Evolutionary conservation across 805 yeast species (phyloP).

Genomic region (Wickerhamomyces ciferrii): DNA sequence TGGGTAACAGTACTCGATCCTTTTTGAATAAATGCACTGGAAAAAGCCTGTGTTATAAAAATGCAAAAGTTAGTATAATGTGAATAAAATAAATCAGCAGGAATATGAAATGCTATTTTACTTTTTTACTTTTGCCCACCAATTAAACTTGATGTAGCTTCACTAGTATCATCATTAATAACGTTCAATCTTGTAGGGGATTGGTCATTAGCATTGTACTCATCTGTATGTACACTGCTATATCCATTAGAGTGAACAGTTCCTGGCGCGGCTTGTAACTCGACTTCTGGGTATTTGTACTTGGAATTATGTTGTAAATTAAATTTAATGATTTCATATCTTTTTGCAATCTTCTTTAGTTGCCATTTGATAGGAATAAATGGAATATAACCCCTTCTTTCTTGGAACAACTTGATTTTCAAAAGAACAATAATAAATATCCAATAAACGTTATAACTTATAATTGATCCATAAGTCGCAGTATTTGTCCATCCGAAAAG

Average conservation of each 20-base stretch:
- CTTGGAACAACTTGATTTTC: slow-evolving; percentile 43
- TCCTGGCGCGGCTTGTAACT: neutral
- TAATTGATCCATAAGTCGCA: slow-evolving; percentile 86
- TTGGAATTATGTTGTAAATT: slow-evolving; percentile 28
- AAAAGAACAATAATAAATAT: slow-evolving; percentile 40
- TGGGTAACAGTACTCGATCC: too few species aligned
- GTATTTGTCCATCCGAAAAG: slow-evolving; percentile 91
- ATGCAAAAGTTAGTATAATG: too few species aligned
- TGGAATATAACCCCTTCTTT: slow-evolving; percentile 55
- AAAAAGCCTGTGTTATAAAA: too few species aligned
- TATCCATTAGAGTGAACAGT: neutral
- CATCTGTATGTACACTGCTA: slow-evolving; percentile 1
- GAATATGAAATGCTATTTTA: too few species aligned
- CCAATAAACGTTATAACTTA: slow-evolving; percentile 76
- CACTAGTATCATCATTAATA: slow-evolving; percentile 10
- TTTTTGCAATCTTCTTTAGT: slow-evolving; percentile 41
- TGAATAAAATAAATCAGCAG: too few species aligned
- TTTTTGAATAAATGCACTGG: too few species aligned
- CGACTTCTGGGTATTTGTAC: slow-evolving; percentile 8
- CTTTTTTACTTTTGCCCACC: neutral
- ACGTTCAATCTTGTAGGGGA: neutral
- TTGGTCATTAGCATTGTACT: slow-evolving; percentile 1
- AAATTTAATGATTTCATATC: slow-evolving; percentile 26
- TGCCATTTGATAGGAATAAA: slow-evolving; percentile 62
- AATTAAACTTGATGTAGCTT: slow-evolving; percentile 12